phyloP scores from a whole-genome alignment of 345 rosid species.

The Iberis pinnata region DNA sequence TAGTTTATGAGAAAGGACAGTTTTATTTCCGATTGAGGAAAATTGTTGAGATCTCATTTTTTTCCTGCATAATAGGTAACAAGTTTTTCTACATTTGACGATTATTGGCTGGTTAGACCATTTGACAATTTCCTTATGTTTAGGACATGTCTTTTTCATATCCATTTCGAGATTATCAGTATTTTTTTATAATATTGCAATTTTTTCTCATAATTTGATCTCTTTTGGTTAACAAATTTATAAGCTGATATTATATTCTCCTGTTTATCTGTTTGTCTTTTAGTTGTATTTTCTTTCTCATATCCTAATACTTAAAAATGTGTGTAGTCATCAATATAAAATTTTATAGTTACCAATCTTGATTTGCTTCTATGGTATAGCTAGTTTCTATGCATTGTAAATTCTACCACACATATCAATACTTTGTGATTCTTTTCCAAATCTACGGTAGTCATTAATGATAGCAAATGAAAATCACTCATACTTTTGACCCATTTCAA shows the following conservation, averaged over 20 bases:
- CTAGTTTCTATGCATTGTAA: background rate
- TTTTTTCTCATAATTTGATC: too few species aligned
- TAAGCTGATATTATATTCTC: too few species aligned
- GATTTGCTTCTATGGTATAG: background rate
- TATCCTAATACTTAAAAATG: background rate
- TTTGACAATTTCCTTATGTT: background rate
- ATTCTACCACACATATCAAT: slow-evolving; percentile 1
- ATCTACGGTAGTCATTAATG: too few species aligned
- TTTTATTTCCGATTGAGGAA: background rate
- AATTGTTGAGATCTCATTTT: background rate
- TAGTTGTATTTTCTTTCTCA: background rate
- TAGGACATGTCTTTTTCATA: background rate
- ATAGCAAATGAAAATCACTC: too few species aligned
- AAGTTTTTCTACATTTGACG: too few species aligned
- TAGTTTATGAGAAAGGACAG: background rate
- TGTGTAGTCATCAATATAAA: slow-evolving; percentile 6
- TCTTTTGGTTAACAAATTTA: background rate
- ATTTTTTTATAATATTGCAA: too few species aligned
- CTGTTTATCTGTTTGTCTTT: too few species aligned
- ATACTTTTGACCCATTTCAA: background rate
- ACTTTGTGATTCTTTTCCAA: background rate
- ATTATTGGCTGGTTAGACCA: too few species aligned
- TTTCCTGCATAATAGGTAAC: slow-evolving; percentile 8
- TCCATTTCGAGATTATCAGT: too few species aligned
- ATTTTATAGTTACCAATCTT: background rate